Base-by-base conservation (phyloP, 2,329 filamentous ascomycete species). In the Clarireedia sp. region DNA sequence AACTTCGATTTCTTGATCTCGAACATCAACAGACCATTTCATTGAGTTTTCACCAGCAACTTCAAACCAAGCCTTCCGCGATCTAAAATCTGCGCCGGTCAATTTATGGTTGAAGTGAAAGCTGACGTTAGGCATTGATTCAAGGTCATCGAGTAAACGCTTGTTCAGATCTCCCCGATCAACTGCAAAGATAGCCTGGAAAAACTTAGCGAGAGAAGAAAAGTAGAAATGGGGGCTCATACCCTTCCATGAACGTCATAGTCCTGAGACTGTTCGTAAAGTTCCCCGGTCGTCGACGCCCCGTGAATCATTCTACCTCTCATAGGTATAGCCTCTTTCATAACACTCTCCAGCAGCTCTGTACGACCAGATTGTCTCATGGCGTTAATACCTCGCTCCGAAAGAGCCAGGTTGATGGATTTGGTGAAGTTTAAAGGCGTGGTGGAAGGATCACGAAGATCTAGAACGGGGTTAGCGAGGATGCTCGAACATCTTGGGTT, bases 361-460 rank as follows among this genome's bases (percentile, higher is more conserved):
- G 81, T 73, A 33, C 84, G 79, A 24, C 82, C 81, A 1, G 88
- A 82, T 63, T 87, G 76, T 51, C 81, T 80, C 72, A 99, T 85
- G 21, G 92, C 89, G 70, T 94, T 88, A 69, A 97, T 91, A 33
- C 94, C 94, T 57, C 94, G 84, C 69, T 97, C 91, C 0, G 94
- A 97, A 0, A 99, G 77, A 21, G 94, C 92, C 54, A 99, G 75
- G 68, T 99, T 99, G 75, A 99, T 99, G n/a, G 94, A 97, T 70
- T 90, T 95, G 58, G 91, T 95, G 68, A 96, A 96, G 72, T 96
- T 96, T 59, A 97, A 78, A 3, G 92, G 91, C 29, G 85, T 83
- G 0, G 89, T 96, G 2, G 82, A 80, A 2, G 87, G 85, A 69
- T 95, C 85, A 41, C 94, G 85, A 48, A 97, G 83, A 74, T 99